Conservation (phyloP, 2,329 filamentous ascomycete genomes). For the Exutisphaerella laricina region DNA sequence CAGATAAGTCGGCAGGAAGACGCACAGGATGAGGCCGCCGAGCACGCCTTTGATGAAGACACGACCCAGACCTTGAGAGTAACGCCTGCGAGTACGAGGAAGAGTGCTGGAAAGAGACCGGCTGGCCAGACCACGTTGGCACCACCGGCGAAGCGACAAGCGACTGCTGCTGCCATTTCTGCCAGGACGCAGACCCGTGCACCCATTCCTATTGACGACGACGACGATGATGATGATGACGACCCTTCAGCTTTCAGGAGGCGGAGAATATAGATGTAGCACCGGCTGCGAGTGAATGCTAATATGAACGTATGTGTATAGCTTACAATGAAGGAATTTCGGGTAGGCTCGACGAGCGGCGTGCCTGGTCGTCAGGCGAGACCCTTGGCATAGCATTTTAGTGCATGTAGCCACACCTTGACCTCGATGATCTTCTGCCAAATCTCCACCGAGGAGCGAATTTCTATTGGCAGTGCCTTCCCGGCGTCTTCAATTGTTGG, state of each 20-base stretch:
- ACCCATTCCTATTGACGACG: slow-evolving; percentile 34
- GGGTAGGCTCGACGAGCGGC: too few relatives aligned
- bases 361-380: too few relatives aligned
- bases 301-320: too few relatives aligned
- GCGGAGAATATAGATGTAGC: slow-evolving; percentile 29
- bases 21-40: slow-evolving; percentile 17
- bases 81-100: slow-evolving; percentile 20
- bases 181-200: slow-evolving; percentile 12
- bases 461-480: too few relatives aligned
- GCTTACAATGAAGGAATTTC: too few relatives aligned
- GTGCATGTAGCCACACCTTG: too few relatives aligned
- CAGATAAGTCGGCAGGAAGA: slow-evolving; percentile 27
- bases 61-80: slow-evolving; percentile 20
- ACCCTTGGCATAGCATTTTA: too few relatives aligned
- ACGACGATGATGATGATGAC: slow-evolving; percentile 49
- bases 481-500: too few relatives aligned
- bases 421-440: too few relatives aligned
- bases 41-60: slow-evolving; percentile 14
- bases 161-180: slow-evolving; percentile 6
- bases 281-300: too few relatives aligned
- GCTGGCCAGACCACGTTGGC: slow-evolving; percentile 18
- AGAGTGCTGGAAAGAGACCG: slow-evolving; percentile 27
- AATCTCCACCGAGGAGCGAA: too few relatives aligned
- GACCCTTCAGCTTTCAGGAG: slow-evolving; percentile 53
- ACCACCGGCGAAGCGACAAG: slow-evolving; percentile 29